Evolutionary conservation across 306 rosid species (phyloP).

Genomic region (Ormosia semicastrata): DNA sequence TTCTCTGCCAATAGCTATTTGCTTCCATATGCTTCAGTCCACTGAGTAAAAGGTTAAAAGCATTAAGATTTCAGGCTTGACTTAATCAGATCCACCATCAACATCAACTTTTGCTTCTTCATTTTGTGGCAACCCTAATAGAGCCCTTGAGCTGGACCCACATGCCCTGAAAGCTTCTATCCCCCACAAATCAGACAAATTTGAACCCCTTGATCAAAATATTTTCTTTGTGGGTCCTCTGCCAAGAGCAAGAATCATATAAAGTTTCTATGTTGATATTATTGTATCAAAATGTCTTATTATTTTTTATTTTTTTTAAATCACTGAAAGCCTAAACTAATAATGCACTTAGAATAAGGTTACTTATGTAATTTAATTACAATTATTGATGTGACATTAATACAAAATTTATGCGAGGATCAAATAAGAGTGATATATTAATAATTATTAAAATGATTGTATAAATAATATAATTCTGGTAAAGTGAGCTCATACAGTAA

Average conservation of each 20-base stretch:
- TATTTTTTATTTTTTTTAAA: background rate
- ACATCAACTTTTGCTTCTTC: conserved; percentile 19
- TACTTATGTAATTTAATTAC: background rate
- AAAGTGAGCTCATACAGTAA: background rate
- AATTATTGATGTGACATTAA: background rate
- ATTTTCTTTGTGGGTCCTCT: conserved; percentile 24
- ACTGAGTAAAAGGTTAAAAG: background rate
- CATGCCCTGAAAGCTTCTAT: conserved; percentile 2
- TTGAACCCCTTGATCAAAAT: conserved; percentile 11
- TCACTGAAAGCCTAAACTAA: background rate
- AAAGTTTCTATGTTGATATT: background rate
- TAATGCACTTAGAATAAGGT: background rate
- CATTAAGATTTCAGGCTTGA: background rate
- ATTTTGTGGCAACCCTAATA: conserved; percentile 9
- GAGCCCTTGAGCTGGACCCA: conserved; percentile 34
- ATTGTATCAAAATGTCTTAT: background rate
- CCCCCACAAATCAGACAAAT: conserved; percentile 23
- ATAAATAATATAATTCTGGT: background rate
- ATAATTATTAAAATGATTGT: background rate
- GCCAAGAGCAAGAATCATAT: background rate
- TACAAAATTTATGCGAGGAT: background rate
- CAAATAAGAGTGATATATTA: background rate
- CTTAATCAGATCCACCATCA: background rate
- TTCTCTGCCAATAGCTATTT: background rate
- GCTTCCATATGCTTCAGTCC: conserved; percentile 21